Base-by-base conservation (phyloP, 495 filamentous ascomycete species). In the Penicillium robsamsonii region DNA sequence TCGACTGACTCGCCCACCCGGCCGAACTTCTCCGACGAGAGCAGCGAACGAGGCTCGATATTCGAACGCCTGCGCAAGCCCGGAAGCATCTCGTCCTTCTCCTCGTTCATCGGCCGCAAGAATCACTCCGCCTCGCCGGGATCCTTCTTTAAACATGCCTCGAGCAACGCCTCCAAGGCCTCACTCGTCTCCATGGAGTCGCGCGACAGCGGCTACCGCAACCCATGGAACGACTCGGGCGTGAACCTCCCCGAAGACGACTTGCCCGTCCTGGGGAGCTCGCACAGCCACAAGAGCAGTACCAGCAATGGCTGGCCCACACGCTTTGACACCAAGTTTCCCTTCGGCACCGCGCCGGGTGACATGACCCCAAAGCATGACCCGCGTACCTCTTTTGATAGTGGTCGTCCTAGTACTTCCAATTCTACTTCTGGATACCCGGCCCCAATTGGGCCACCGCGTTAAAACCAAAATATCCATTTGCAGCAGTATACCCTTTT, bases 381-480 rank as follows among this genome's bases (percentile, higher is more conserved):
- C 67, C 84, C 85, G 63, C 86, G 90, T 70, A 83, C 84, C 63
- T 93, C 89, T 71, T 87, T 86, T 72, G 90, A 95, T 72, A 92
- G 88, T 81, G 90, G 90, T 79, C 90, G 90, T 62, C 90, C 90
- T 69, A 90, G 87, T 66, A 95, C 90, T 77, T 92, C 89, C 79
- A 89, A 94, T 88, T 95, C 90, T 79, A 88, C 84, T 86, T 90
- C 88, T 84, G 88, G 87, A 91, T 92, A 92, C 88, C 88, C 88
- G 82, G 88, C 85, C 80, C 88, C 88, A 29, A 88, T 89, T 78
- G 88, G 87, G 78, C 87, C 87, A 82, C 89, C 86, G 78, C 88
- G 88, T 86, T 91, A 86, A 79, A 75, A 60, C 59, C 61, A 78
- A 67, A 67, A 75, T 74, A 76, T 82, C 78, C 79, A 83, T 82